Evolutionary conservation across 495 filamentous ascomycete species (phyloP).

Genomic region (Trichocladium uniseriatum): DNA sequence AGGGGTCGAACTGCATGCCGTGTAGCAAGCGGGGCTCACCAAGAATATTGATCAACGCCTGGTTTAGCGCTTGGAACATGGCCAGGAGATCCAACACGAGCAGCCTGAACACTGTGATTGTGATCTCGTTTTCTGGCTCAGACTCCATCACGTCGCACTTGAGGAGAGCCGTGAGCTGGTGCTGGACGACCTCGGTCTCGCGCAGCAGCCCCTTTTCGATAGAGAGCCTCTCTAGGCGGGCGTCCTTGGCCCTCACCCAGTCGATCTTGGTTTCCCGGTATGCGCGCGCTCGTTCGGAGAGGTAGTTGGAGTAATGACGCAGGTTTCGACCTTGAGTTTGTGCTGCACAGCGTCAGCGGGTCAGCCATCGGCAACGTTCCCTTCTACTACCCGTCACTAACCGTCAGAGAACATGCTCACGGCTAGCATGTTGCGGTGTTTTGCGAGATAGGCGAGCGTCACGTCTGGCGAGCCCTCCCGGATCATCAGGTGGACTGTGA

Average conservation of each 20-base stretch:
- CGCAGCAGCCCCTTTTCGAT: conserved; percentile 89
- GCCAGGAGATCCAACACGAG: conserved; percentile 83
- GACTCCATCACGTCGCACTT: conserved; percentile 86
- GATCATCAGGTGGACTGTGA: conserved; percentile 95
- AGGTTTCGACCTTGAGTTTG: conserved; percentile 96
- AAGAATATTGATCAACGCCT: conserved; percentile 94
- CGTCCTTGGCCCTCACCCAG: conserved; percentile 77
- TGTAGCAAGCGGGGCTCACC: conserved; percentile 43
- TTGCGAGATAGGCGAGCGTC: conserved; percentile 75
- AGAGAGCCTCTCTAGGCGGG: conserved; percentile 71
- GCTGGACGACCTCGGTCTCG: conserved; percentile 87
- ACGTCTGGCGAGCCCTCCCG: conserved; percentile 86
- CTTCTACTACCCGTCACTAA: conserved; percentile 35
- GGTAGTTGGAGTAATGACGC: conserved; percentile 78
- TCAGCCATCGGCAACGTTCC: conserved; percentile 6
- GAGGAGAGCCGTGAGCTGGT: conserved; percentile 73
- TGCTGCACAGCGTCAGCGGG: conserved; percentile 42
- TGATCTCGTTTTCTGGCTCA: conserved; percentile 95
- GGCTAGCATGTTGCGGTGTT: conserved; percentile 73
- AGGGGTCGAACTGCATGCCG: background rate
- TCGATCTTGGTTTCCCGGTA: conserved; percentile 79
- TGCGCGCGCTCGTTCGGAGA: conserved; percentile 70
- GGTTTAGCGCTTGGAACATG: conserved; percentile 91
- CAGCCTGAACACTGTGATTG: conserved; percentile 87
- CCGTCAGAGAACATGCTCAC: conserved; percentile 89